Percentiles rank a stretch among this genome's conserved stretches.
Evolutionary conservation across 495 filamentous ascomycete genomes (phyloP).

Genomic region (Penicillium robsamsonii): DNA sequence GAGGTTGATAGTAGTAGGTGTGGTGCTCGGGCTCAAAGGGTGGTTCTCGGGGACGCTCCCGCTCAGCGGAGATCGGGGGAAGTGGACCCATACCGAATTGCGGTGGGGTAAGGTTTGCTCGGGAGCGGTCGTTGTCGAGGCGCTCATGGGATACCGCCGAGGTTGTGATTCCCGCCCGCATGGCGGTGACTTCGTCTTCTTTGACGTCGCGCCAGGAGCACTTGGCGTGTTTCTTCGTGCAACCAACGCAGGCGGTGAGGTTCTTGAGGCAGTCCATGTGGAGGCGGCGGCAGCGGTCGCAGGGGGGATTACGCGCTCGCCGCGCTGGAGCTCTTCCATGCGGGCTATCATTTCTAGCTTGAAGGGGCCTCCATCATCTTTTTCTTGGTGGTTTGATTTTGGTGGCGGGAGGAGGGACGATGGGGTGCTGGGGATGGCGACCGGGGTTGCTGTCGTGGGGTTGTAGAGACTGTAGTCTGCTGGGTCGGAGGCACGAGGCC

Average conservation of each 20-base stretch:
- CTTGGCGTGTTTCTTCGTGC: slow-evolving; percentile 84
- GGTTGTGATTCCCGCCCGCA: not conserved
- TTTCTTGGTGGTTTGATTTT: slow-evolving; percentile 48
- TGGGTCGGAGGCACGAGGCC: slow-evolving; percentile 40
- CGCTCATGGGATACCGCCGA: slow-evolving; percentile 17
- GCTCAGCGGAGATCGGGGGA: slow-evolving; percentile 20
- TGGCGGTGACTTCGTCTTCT: slow-evolving; percentile 53
- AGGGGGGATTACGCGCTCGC: slow-evolving; percentile 74
- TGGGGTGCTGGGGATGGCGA: slow-evolving; percentile 52
- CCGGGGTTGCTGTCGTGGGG: slow-evolving; percentile 38
- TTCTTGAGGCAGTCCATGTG: slow-evolving; percentile 83
- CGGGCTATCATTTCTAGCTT: slow-evolving; percentile 66
- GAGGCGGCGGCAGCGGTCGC: slow-evolving; percentile 76
- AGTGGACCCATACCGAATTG: slow-evolving; percentile 4
- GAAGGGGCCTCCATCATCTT: slow-evolving; percentile 60
- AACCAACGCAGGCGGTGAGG: slow-evolving; percentile 78
- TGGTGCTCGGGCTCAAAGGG: slow-evolving; percentile 5
- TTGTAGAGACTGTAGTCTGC: slow-evolving; percentile 39
- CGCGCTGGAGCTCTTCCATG: slow-evolving; percentile 72
- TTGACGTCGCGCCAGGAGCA: slow-evolving; percentile 78
- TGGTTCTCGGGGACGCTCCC: slow-evolving; percentile 16
- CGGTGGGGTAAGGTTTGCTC: slow-evolving; percentile 5
- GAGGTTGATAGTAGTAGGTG: slow-evolving; percentile 12
- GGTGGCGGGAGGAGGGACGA: slow-evolving; percentile 51
- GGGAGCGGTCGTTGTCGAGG: slow-evolving; percentile 21